Conservation (phyloP, 768 basidiomycete species). For the Hericium alpestre region DNA sequence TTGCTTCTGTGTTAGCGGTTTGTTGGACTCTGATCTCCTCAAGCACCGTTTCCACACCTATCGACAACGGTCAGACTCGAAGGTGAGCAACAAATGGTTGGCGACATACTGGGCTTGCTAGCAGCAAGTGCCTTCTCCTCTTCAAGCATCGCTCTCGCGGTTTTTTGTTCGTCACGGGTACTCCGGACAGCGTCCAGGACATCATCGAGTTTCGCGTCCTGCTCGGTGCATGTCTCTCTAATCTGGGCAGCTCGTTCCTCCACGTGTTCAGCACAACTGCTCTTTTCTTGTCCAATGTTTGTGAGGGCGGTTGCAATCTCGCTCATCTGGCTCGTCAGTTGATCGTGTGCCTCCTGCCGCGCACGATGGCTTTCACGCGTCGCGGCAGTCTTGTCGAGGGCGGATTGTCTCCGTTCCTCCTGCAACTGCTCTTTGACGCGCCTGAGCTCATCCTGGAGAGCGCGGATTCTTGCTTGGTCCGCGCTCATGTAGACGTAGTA, state of each 20-base stretch:
- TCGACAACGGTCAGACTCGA: neutral
- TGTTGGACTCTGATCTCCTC: neutral
- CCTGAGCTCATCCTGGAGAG: slow-evolving; percentile 2
- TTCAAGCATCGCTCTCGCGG: neutral
- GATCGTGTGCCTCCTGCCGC: slow-evolving; percentile 4
- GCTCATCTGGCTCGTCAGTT: slow-evolving; percentile 7
- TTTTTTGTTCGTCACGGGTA: neutral
- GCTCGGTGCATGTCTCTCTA: neutral
- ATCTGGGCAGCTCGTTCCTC: neutral
- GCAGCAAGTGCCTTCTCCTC: neutral
- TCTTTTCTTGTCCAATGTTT: slow-evolving; percentile 2
- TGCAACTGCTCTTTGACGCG: slow-evolving; percentile 3
- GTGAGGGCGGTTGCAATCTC: neutral
- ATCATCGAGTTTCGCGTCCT: neutral
- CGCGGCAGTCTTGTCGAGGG: neutral
- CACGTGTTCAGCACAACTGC: neutral
- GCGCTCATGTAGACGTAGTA: too few relatives aligned
- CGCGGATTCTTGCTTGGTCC: neutral
- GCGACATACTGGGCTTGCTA: neutral
- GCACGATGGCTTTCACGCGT: neutral
- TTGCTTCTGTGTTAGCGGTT: neutral
- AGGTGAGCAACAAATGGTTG: neutral
- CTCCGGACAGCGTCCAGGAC: neutral
- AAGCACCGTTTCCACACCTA: neutral
- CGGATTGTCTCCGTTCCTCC: neutral